Conservation (phyloP, 768 basidiomycete species). For the Agaricus subrufescens region DNA sequence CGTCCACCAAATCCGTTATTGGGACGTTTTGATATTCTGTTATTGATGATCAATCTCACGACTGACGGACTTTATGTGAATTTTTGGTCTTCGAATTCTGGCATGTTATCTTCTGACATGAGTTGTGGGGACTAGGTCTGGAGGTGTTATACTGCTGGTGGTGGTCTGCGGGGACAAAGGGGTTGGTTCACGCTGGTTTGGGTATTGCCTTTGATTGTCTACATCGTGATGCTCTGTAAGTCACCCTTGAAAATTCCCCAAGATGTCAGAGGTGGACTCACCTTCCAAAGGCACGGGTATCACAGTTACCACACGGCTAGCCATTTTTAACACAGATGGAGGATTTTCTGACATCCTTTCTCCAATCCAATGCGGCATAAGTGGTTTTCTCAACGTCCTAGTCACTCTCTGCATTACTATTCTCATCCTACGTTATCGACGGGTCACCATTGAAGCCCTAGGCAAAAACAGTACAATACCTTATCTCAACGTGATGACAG, state of each 20-base stretch:
- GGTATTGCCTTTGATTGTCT: background rate
- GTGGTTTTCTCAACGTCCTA: conserved; percentile 9
- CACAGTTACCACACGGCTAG: background rate
- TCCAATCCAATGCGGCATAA: background rate
- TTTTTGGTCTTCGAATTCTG: too few species aligned
- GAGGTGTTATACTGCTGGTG: background rate
- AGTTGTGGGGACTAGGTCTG: background rate
- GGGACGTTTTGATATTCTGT: background rate
- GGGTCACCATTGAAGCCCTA: conserved; percentile 3
- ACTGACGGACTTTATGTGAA: conserved; percentile 3
- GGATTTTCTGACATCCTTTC: background rate
- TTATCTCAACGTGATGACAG: conserved; percentile 9
- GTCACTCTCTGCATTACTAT: conserved; percentile 9
- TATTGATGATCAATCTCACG: background rate
- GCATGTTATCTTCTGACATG: background rate
- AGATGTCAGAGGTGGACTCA: background rate
- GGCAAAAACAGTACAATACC: conserved; percentile 7
- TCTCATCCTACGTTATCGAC: conserved; percentile 9
- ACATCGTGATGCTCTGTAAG: background rate
- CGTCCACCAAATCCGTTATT: background rate
- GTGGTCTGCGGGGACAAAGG: background rate
- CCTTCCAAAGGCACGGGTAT: background rate
- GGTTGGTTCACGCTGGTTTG: background rate
- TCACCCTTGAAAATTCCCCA: background rate
- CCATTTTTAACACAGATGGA: background rate